These are phyloP conservation scores for Blastobotrys peoriensis DNA, from an alignment of 805 yeast species.

Conservation along the genomic window DNA sequence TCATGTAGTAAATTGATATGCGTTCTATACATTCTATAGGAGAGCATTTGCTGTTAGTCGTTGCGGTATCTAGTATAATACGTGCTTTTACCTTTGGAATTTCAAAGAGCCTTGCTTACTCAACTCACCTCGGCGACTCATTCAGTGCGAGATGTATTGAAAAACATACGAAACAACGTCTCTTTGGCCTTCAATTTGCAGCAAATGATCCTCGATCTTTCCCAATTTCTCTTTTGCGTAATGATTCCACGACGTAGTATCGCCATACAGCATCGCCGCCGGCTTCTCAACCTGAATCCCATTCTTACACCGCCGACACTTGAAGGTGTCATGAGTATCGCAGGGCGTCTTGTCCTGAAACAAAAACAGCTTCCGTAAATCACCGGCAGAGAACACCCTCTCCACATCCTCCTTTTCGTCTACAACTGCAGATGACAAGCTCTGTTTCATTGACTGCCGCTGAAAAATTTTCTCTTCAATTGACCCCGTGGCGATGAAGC, in stretches of 20 bases:
- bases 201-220: conserved; percentile 66
- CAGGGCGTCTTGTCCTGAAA: conserved; percentile 62
- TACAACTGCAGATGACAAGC: conserved; percentile 90
- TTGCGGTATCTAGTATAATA: too few relatives aligned
- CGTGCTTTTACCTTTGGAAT: too few relatives aligned
- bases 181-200: conserved; percentile 64
- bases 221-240: conserved; percentile 55
- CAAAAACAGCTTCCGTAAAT: conserved; percentile 66
- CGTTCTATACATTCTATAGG: too few relatives aligned
- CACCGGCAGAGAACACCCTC: conserved; percentile 78
- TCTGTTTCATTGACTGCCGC: conserved; percentile 89
- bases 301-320: conserved; percentile 70
- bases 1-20: too few relatives aligned
- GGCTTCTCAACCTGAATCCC: conserved; percentile 60
- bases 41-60: too few relatives aligned
- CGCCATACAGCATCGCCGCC: conserved; percentile 92
- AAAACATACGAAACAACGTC: conserved; percentile 79
- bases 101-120: too few relatives aligned
- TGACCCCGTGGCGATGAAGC: conserved; percentile 91
- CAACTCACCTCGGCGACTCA: too few relatives aligned
- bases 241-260: conserved; percentile 97
- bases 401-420: conserved; percentile 96
- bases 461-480: conserved; percentile 96
- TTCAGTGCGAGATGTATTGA: conserved; percentile 83
- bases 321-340: conserved; percentile 89